Evolutionary conservation across 2,329 filamentous ascomycete species (phyloP), one percentile per base, ranked within the genome.

Genomic region (Penicillium paneum): DNA sequence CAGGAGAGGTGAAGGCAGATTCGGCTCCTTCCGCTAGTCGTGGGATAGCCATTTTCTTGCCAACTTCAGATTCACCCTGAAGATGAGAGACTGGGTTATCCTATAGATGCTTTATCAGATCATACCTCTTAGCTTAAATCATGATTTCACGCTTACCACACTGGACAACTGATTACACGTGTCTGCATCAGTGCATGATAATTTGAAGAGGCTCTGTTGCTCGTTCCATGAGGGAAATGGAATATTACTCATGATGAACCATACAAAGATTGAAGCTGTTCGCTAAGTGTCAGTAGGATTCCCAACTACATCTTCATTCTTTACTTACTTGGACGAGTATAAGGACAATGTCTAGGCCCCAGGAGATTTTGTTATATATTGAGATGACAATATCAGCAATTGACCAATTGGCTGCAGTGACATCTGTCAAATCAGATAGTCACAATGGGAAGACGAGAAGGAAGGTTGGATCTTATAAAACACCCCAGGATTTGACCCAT

Each of bases 21-120:
- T 72, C 69, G 34, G 63, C 54, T 36, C 64, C 67, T 56, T 69
- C 74, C 31, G 69, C 61, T 38, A 73, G 61, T 29, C 71, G 65
- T 34, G 71, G 71, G 46, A 73, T 73, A 12, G 71, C 66, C 69
- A 72, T 71, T 45, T 73, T 73, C 44, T 61, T 67, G 19, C 55
- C 59, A 8, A 62, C 26, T 11, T 64, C 65, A 35, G 61, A 48
- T 34, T 69, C 66, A 35, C 66, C 54, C 39, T 65, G 55, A n/a
- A 67, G 55, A 41, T 60, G 57, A 24, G 61, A 52, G 24, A 64
- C 47, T 11, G 59, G 47, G 36, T 59, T 64, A 24, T 71, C 67
- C 69, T 73, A 31, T 17, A 29, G 24, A 24, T 6, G 15, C 8
- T 24, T 32, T 49, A 49, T 65, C 17, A 63, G 57, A 54, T 39